Evolutionary conservation across 148 eudicot genomes (phyloP).

Genomic region (Cornus kousa): DNA sequence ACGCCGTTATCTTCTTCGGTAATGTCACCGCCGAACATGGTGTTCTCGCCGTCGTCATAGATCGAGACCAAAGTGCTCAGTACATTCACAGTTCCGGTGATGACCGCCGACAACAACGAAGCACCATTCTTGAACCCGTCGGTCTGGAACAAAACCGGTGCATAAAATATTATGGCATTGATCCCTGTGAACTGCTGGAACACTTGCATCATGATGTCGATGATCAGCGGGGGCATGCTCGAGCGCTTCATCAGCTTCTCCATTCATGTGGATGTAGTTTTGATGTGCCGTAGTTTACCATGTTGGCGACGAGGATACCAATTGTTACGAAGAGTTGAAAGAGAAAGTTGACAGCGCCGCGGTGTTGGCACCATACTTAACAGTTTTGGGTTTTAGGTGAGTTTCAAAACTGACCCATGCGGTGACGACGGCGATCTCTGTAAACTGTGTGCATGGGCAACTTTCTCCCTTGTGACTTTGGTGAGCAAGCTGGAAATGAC

Average conservation of each 20-base stretch:
- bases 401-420: too few relatives aligned
- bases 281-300: slow-evolving; percentile 53
- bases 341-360: slow-evolving; percentile 71
- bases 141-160: slow-evolving; percentile 57
- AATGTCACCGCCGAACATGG: too few relatives aligned
- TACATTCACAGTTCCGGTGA: slow-evolving; percentile 54
- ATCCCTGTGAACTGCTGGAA: slow-evolving; percentile 69
- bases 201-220: slow-evolving; percentile 34
- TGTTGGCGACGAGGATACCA: slow-evolving; percentile 55
- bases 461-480: too few relatives aligned
- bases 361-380: too few relatives aligned
- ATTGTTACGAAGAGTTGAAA: slow-evolving; percentile 68
- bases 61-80: slow-evolving; percentile 47
- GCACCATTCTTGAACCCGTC: slow-evolving; percentile 46
- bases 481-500: too few relatives aligned
- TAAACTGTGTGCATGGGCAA: too few relatives aligned
- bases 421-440: too few relatives aligned
- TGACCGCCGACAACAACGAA: slow-evolving; percentile 43
- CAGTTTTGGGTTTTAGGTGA: too few relatives aligned
- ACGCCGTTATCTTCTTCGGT: too few relatives aligned
- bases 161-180: slow-evolving; percentile 64
- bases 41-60: too few relatives aligned
- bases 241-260: slow-evolving; percentile 37
- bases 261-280: slow-evolving; percentile 53
- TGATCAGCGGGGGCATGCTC: slow-evolving; percentile 39